Conservation (phyloP, 306 rosid genomes). For the Pyrus pyrifolia region DNA sequence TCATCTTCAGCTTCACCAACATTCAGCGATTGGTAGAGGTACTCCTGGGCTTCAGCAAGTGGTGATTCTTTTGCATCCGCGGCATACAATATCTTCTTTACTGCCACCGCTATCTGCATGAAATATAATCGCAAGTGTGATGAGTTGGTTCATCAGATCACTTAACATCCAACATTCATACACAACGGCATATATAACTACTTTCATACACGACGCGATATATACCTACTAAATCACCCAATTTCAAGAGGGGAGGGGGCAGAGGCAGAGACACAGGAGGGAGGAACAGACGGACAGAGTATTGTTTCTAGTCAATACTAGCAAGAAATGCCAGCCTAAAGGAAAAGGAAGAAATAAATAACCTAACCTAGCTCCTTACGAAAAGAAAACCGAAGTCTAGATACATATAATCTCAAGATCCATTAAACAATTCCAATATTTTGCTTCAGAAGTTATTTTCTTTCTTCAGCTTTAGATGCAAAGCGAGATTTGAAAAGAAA, state of each 20-base stretch:
- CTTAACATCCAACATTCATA: background rate
- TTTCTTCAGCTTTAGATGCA: background rate
- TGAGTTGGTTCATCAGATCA: background rate
- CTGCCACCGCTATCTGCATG: slow-evolving; percentile 71
- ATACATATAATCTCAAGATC: background rate
- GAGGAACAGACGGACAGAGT: background rate
- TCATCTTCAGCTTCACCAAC: slow-evolving; percentile 26
- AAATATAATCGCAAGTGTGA: background rate
- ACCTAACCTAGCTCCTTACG: background rate
- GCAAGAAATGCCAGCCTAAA: background rate
- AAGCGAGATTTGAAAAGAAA: background rate
- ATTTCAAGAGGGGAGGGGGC: background rate
- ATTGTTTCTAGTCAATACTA: too few species aligned
- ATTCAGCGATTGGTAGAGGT: slow-evolving; percentile 31
- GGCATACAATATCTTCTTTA: slow-evolving; percentile 85
- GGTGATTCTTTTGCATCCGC: slow-evolving; percentile 87
- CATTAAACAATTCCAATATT: background rate
- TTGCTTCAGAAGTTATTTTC: background rate
- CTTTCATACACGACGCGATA: background rate
- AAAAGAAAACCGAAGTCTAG: background rate
- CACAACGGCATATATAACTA: background rate
- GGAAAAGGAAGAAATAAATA: too few species aligned
- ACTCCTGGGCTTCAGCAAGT: slow-evolving; percentile 78
- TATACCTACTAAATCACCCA: background rate
- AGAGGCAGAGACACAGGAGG: background rate